Percentiles rank a stretch among this genome's conserved stretches.
Conservation (phyloP, 2,329 filamentous ascomycete genomes). For the Dryadomyces quercivorus region DNA sequence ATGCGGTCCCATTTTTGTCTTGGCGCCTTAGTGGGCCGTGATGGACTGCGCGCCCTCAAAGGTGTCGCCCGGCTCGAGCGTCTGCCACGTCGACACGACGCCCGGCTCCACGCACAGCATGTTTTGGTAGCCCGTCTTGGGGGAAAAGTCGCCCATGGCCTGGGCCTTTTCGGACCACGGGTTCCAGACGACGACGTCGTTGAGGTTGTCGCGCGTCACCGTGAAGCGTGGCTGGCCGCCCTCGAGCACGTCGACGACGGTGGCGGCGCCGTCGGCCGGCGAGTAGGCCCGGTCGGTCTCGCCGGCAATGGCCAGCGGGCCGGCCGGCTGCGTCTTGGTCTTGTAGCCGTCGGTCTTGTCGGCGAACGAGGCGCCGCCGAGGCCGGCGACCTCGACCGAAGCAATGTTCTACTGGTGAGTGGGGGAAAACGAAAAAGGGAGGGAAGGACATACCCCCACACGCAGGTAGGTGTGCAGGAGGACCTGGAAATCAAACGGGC, state of each 20-base stretch:
- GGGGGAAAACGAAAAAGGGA: background rate
- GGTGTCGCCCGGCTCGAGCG: conserved; percentile 65
- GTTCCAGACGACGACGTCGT: conserved; percentile 93
- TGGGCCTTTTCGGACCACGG: conserved; percentile 81
- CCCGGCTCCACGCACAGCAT: conserved; percentile 96
- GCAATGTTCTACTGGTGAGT: conserved; percentile 56
- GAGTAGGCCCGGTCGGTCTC: conserved; percentile 88
- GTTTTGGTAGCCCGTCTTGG: conserved; percentile 79
- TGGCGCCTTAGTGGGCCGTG: conserved; percentile 18
- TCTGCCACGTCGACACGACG: conserved; percentile 68
- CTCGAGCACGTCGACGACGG: conserved; percentile 48
- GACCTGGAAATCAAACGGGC: conserved; percentile 82
- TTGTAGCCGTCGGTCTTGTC: conserved; percentile 68
- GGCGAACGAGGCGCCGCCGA: conserved; percentile 62
- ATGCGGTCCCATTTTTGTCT: background rate
- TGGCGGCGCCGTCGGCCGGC: conserved; percentile 46
- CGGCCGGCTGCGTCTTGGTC: conserved; percentile 51
- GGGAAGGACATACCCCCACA: conserved; percentile 46
- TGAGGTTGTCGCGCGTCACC: conserved; percentile 71
- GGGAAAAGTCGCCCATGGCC: conserved; percentile 74
- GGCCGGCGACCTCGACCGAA: conserved; percentile 58
- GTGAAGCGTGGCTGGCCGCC: conserved; percentile 54
- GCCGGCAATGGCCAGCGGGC: conserved; percentile 53
- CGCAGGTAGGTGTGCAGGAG: conserved; percentile 85
- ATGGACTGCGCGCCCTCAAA: conserved; percentile 52